Conservation (phyloP, 345 rosid genomes). For the Physaria fendleri region DNA sequence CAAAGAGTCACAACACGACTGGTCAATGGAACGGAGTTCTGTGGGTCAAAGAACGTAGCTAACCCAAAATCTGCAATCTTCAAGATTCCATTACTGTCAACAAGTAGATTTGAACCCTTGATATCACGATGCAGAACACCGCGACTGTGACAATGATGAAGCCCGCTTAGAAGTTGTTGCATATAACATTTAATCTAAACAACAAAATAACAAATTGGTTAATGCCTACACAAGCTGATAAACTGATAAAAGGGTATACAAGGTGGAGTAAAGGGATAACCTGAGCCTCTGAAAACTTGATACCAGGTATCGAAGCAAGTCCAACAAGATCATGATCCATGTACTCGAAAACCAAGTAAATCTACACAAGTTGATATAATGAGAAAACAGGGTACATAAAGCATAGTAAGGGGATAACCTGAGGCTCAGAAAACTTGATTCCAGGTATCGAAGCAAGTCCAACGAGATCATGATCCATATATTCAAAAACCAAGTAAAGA, state of each 20-base stretch:
- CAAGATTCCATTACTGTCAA: constrained; percentile 69
- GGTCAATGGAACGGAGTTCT: constrained; percentile 50
- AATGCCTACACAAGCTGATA: too few relatives aligned
- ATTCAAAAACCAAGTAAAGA: constrained; percentile 89
- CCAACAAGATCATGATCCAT: constrained; percentile 99
- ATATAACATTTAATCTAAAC: constrained; percentile 88
- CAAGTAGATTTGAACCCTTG: constrained; percentile 94
- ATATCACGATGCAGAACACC: constrained; percentile 91
- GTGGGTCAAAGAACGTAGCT: constrained; percentile 69
- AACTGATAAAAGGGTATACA: too few relatives aligned
- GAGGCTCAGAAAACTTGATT: constrained; percentile 75
- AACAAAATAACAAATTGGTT: constrained; percentile 2
- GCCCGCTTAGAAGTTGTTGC: constrained; percentile 90
- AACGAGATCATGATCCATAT: constrained; percentile 97
- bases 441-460: constrained; percentile 86
- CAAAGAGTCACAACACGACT: constrained; percentile 98
- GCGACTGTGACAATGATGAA: constrained; percentile 82
- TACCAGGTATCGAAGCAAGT: too few relatives aligned
- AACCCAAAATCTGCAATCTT: constrained; percentile 97
- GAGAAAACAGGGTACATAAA: not conserved
- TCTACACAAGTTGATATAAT: not conserved
- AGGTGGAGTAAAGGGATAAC: too few relatives aligned
- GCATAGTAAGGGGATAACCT: constrained; percentile 36
- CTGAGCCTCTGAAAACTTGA: too few relatives aligned
- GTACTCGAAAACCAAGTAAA: constrained; percentile 90